Percentiles rank a stretch among this genome's conserved stretches.
Conservation (phyloP, 2,329 filamentous ascomycete species). For the Penicillium italicum region DNA sequence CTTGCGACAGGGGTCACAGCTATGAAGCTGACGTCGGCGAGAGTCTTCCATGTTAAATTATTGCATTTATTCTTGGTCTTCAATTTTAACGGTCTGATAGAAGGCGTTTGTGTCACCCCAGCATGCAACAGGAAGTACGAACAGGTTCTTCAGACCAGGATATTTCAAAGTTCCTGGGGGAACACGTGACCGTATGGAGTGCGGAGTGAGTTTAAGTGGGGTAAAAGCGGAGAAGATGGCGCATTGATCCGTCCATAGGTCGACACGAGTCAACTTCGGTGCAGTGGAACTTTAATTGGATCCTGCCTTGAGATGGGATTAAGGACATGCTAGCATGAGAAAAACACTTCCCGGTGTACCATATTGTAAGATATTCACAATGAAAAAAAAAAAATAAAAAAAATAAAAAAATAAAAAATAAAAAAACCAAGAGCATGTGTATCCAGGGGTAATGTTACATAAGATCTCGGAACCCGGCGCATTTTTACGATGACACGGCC, state of each 20-base stretch:
- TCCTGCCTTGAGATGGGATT: background rate
- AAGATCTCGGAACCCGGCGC: background rate
- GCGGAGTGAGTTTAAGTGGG: background rate
- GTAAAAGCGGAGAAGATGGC: background rate
- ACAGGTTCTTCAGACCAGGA: no score
- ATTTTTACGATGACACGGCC: background rate
- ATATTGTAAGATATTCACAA: no score
- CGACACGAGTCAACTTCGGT: background rate
- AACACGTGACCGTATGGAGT: background rate
- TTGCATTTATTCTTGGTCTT: background rate
- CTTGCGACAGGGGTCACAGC: slow-evolving; percentile 48
- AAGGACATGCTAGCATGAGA: background rate
- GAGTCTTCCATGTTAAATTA: slow-evolving; percentile 10
- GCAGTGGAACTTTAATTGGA: background rate
- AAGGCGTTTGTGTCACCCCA: background rate
- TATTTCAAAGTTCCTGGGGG: background rate
- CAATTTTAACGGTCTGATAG: no score
- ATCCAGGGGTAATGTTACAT: background rate
- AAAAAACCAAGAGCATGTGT: no score
- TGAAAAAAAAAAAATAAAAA: background rate
- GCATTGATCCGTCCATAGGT: background rate
- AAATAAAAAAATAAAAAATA: background rate
- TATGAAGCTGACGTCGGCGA: slow-evolving; percentile 29
- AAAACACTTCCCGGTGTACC: background rate
- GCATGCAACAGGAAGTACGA: background rate